These are phyloP conservation scores for Vanrija pseudolonga DNA, from an alignment of 1,284 basidiomycete species.

Conservation along the genomic window DNA sequence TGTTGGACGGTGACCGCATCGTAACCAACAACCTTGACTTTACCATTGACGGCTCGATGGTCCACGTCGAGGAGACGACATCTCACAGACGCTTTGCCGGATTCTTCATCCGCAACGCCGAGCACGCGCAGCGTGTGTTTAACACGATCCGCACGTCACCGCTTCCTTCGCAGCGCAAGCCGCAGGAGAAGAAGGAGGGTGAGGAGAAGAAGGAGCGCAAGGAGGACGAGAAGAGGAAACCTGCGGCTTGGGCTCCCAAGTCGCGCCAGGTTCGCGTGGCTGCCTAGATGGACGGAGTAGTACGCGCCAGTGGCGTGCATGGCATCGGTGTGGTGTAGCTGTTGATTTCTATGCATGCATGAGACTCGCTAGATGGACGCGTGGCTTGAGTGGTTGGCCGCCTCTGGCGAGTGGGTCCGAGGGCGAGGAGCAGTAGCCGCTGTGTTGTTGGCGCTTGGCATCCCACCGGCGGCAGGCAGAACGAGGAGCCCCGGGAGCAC, in stretches of 20 bases:
- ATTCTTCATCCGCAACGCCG: conserved; percentile 94
- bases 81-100: conserved; percentile 88
- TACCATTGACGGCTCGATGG: conserved; percentile 87
- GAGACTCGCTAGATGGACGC: no score
- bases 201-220: conserved; percentile 4
- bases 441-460: no score
- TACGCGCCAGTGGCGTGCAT: no score
- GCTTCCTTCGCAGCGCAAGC: conserved; percentile 52
- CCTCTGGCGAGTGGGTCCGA: no score
- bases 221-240: conserved; percentile 9
- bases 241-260: conserved; percentile 27
- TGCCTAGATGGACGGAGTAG: conserved; percentile 12
- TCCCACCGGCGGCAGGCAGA: no score
- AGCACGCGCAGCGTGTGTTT: conserved; percentile 77
- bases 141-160: conserved; percentile 71
- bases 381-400: no score
- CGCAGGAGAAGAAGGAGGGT: conserved; percentile 1
- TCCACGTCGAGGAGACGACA: conserved; percentile 90
- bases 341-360: no score
- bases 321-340: no score
- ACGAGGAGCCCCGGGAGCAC: no score
- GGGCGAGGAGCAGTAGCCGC: no score
- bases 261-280: conserved; percentile 24
- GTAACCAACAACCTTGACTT: conserved; percentile 93
- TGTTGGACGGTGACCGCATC: conserved; percentile 82